Conservation (phyloP, 805 yeast species). For the Citeromyces nyonsensis region DNA sequence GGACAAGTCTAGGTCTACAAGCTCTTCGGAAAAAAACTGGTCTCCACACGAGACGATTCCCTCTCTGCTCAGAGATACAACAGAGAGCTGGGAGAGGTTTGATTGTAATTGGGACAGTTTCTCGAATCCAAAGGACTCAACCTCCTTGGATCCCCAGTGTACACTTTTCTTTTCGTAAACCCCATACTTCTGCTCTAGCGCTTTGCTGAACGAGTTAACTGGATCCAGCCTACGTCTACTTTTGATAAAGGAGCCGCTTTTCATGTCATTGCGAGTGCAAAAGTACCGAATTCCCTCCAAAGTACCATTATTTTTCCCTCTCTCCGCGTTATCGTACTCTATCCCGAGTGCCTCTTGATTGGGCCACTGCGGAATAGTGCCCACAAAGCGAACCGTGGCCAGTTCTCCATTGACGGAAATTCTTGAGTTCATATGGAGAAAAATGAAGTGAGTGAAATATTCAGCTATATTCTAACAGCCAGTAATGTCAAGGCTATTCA, state of each 20-base stretch:
- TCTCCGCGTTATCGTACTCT: constrained; percentile 64
- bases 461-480: background rate
- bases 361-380: constrained; percentile 52
- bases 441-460: too few species aligned
- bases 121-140: constrained; percentile 54
- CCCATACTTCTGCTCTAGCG: constrained; percentile 33
- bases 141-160: constrained; percentile 37
- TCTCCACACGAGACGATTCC: constrained; percentile 12
- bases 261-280: constrained; percentile 11
- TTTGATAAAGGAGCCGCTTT: constrained; percentile 54
- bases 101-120: constrained; percentile 30
- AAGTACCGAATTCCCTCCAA: constrained; percentile 44
- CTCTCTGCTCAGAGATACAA: constrained; percentile 32
- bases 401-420: constrained; percentile 23
- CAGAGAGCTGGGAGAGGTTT: constrained; percentile 24
- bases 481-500: constrained; percentile 23
- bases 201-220: constrained; percentile 22
- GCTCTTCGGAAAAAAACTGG: constrained; percentile 4
- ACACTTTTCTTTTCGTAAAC: constrained; percentile 17
- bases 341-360: constrained; percentile 46
- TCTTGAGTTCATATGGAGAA: constrained; percentile 4
- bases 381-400: constrained; percentile 52
- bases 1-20: constrained; percentile 37
- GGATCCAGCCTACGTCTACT: constrained; percentile 14
- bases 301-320: constrained; percentile 66